These are phyloP conservation scores for Claviceps sp. DNA, from an alignment of 2,329 filamentous ascomycete genomes.

Conservation along the genomic window DNA sequence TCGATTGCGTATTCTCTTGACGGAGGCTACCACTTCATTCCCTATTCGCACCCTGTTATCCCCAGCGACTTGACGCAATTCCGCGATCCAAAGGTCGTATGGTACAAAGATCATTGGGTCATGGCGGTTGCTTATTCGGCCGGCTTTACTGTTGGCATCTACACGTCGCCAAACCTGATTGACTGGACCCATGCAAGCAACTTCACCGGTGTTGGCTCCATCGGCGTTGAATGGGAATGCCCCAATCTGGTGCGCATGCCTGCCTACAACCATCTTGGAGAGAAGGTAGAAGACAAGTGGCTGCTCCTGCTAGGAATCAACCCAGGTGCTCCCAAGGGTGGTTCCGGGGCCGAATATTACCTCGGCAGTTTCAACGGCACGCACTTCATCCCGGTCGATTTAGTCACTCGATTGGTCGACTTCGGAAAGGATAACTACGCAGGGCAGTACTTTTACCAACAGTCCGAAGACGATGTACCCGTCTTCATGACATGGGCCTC, in stretches of 20 bases:
- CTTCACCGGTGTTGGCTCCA: conserved; percentile 37
- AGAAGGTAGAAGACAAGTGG: conserved; percentile 19
- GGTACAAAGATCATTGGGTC: conserved; percentile 22
- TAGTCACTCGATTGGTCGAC: too few species aligned
- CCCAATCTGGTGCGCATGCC: conserved; percentile 32
- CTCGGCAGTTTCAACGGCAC: conserved; percentile 16
- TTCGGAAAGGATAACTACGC: too few species aligned
- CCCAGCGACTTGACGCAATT: conserved; percentile 40
- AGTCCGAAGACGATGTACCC: too few species aligned
- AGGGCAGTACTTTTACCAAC: too few species aligned
- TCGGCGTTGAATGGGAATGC: conserved; percentile 47
- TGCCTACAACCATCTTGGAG: too few species aligned
- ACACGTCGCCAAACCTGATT: conserved; percentile 29
- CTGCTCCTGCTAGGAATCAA: conserved; percentile 41
- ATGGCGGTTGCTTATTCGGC: conserved; percentile 35
- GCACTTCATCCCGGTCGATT: conserved; percentile 26
- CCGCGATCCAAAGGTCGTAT: conserved; percentile 52
- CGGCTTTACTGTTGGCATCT: conserved; percentile 45
- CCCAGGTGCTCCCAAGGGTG: conserved; percentile 42
- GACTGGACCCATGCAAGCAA: conserved; percentile 31
- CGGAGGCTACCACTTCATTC: too few species aligned
- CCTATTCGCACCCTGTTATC: conserved; percentile 46
- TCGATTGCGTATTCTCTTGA: conserved; percentile 29
- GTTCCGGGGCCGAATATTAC: conserved; percentile 42
- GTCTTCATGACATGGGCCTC: too few species aligned